phyloP scores from a whole-genome alignment of 2,329 filamentous ascomycete genomes.

The Aspergillus clavatus region DNA sequence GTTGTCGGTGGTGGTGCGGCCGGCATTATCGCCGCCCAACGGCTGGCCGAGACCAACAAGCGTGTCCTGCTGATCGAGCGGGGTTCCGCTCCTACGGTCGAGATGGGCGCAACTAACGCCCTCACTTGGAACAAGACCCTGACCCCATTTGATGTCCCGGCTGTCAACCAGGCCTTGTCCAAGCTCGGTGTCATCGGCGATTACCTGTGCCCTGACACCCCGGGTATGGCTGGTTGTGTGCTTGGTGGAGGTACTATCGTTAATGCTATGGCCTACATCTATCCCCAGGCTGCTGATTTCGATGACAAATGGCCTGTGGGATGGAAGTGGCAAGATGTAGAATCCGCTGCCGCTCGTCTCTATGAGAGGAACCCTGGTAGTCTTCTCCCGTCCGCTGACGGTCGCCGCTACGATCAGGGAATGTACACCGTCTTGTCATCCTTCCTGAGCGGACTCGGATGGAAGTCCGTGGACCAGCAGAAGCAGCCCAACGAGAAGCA shows the following conservation, averaged over 20 bases:
- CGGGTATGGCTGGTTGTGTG: slow-evolving; percentile 17
- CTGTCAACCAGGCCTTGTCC: slow-evolving; percentile 12
- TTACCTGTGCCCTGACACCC: slow-evolving; percentile 18
- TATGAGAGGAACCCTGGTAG: slow-evolving; percentile 68
- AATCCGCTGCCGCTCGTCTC: slow-evolving; percentile 54
- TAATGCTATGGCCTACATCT: slow-evolving; percentile 17
- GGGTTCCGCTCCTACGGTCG: slow-evolving; percentile 11
- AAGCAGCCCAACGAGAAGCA: slow-evolving; percentile 58
- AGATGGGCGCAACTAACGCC: slow-evolving; percentile 12
- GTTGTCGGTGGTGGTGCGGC: slow-evolving; percentile 19
- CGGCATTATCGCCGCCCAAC: slow-evolving; percentile 18
- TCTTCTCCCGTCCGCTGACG: slow-evolving; percentile 60
- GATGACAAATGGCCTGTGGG: slow-evolving; percentile 66
- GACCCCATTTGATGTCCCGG: slow-evolving; percentile 16
- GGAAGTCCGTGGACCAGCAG: slow-evolving; percentile 58
- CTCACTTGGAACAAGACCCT: slow-evolving; percentile 17
- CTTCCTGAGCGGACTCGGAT: slow-evolving; percentile 57
- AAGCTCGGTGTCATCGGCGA: slow-evolving; percentile 10
- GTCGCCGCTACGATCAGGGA: slow-evolving; percentile 59
- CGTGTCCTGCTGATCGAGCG: slow-evolving; percentile 19
- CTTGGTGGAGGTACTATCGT: slow-evolving; percentile 17
- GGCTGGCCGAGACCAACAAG: slow-evolving; percentile 15
- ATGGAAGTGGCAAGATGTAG: slow-evolving; percentile 63
- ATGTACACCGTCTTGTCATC: slow-evolving; percentile 58
- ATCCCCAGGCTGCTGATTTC: slow-evolving; percentile 58